Conservation (phyloP, 2,329 filamentous ascomycete species). For the Neonectria magnoliae region DNA sequence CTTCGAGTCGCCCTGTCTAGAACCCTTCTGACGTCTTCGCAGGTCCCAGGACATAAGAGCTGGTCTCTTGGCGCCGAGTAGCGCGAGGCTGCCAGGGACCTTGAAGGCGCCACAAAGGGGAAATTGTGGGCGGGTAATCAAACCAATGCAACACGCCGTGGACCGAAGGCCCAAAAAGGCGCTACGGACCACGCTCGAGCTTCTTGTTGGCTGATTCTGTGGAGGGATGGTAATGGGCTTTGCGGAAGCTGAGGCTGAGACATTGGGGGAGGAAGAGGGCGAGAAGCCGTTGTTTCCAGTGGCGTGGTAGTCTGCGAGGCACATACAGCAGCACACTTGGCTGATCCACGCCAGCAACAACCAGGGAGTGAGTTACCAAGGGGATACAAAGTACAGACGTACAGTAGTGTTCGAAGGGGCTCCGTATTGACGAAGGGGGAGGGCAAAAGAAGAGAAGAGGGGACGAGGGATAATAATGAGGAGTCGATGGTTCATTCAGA, state of each 20-base stretch:
- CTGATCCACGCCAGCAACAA: background rate
- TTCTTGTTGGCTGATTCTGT: slow-evolving; percentile 20
- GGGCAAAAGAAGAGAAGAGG: background rate
- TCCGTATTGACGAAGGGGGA: background rate
- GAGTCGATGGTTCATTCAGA: background rate
- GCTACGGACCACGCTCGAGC: slow-evolving; percentile 17
- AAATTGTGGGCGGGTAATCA: slow-evolving; percentile 43
- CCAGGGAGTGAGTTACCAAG: background rate
- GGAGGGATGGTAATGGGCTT: slow-evolving; percentile 19
- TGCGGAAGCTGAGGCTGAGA: slow-evolving; percentile 29
- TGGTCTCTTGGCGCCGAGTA: slow-evolving; percentile 34
- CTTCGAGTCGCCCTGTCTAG: slow-evolving; percentile 32
- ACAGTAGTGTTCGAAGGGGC: background rate
- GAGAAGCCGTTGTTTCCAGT: slow-evolving; percentile 18
- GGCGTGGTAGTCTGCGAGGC: background rate
- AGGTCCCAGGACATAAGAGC: slow-evolving; percentile 13
- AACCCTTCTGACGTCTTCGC: slow-evolving; percentile 39
- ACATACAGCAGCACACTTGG: background rate
- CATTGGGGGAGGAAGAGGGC: slow-evolving; percentile 13
- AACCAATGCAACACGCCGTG: slow-evolving; percentile 32
- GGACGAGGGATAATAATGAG: slow-evolving; percentile 1
- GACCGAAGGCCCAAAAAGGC: slow-evolving; percentile 10
- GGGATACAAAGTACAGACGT: background rate
- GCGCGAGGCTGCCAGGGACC: slow-evolving; percentile 38
- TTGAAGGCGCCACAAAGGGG: slow-evolving; percentile 40